phyloP scores from a whole-genome alignment of 306 rosid species.

The Prunus mira region DNA sequence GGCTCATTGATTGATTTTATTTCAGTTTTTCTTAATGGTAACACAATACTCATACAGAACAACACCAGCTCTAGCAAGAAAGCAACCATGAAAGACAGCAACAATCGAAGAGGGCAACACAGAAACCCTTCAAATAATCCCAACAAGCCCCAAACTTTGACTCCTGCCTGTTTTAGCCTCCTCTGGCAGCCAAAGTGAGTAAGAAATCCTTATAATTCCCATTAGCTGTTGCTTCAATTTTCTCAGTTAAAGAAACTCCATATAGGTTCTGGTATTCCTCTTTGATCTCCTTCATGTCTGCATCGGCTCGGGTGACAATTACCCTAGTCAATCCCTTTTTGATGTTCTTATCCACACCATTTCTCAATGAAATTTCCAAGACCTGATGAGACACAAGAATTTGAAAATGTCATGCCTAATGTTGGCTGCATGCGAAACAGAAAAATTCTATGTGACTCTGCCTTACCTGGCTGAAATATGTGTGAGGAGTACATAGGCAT shows the following conservation, averaged over 20 bases:
- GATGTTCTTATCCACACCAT: conserved; percentile 50
- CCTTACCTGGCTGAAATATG: conserved; percentile 64
- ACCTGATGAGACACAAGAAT: conserved; percentile 33
- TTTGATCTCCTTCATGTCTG: conserved; percentile 63
- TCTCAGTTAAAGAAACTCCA: conserved; percentile 55
- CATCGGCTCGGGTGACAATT: conserved; percentile 74
- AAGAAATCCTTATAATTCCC: conserved; percentile 89
- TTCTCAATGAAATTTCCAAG: conserved; percentile 51
- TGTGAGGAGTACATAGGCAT: conserved; percentile 66
- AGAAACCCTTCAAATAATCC: neutral
- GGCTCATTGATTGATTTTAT: conserved; percentile 10
- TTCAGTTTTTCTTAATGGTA: conserved; percentile 2
- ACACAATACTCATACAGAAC: conserved; percentile 4
- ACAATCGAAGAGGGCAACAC: neutral
- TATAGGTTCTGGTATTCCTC: conserved; percentile 41
- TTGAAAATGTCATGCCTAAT: neutral
- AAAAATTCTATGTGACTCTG: neutral
- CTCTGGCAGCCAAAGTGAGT: conserved; percentile 61
- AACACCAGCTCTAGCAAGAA: conserved; percentile 1
- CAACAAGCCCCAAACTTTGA: neutral
- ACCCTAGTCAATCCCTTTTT: conserved; percentile 78
- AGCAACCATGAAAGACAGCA: conserved; percentile 11
- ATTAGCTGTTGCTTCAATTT: conserved; percentile 55
- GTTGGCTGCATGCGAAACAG: neutral
- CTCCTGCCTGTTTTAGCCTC: neutral